A percentile compares a stretch with the other conserved stretches of the same genome.
phyloP scores from a whole-genome alignment of 176 grass and related monocot genomes.

The Oryza nivara region DNA sequence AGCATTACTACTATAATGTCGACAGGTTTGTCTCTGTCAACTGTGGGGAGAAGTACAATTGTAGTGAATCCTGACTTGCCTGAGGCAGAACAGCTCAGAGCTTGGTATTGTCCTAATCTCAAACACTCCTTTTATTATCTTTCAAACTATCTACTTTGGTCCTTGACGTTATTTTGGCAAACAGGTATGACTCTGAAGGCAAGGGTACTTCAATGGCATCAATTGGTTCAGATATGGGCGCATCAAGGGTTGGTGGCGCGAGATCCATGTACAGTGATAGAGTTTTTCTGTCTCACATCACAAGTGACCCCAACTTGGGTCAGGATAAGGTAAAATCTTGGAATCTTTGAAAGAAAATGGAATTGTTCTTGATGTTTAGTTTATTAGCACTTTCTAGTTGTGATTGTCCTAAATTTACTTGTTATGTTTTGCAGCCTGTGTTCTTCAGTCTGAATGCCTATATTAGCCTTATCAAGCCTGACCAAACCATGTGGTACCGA shows the following conservation, averaged over 20 bases:
- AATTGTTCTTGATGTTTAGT: neutral
- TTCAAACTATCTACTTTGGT: neutral
- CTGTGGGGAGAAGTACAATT: conserved; percentile 75
- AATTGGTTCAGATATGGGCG: conserved; percentile 65
- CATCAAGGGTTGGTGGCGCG: conserved; percentile 48
- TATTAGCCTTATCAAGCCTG: conserved; percentile 85
- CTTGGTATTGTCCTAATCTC: conserved; percentile 52
- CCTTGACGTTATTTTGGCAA: conserved; percentile 15
- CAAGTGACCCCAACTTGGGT: conserved; percentile 71
- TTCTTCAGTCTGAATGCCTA: conserved; percentile 75
- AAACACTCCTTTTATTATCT: neutral
- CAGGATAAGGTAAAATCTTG: conserved; percentile 69
- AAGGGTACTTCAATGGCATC: conserved; percentile 68
- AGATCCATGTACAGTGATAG: conserved; percentile 92
- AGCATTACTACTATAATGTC: neutral
- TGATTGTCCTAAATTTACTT: neutral
- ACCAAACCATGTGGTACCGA: conserved; percentile 95
- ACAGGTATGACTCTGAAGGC: conserved; percentile 92
- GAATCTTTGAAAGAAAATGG: neutral
- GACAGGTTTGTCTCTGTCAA: conserved; percentile 83
- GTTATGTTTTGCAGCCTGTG: conserved; percentile 56
- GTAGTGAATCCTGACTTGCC: conserved; percentile 70
- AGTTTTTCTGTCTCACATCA: conserved; percentile 82
- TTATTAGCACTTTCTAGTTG: neutral
- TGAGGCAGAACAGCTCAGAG: conserved; percentile 64